Evolutionary conservation across 192 early-diverging fungal species (phyloP).

Genomic region (Coemansia sp.): DNA sequence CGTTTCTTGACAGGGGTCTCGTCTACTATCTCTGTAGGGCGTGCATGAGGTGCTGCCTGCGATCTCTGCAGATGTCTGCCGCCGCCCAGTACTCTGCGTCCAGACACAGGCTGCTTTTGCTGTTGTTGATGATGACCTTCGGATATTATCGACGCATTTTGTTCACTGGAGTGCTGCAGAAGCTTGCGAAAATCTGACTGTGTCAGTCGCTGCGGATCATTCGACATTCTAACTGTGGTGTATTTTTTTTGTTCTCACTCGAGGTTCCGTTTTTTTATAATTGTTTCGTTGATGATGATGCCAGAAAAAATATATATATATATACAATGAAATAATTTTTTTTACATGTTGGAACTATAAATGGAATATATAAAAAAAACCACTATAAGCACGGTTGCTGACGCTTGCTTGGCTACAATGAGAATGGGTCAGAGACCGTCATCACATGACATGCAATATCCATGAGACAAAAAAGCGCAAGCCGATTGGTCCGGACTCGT

Average conservation of each 20-base stretch:
- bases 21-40: neutral
- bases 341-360: too few species aligned
- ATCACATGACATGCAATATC: too few species aligned
- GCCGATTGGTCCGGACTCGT: too few species aligned
- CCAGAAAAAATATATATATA: too few species aligned
- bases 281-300: too few species aligned
- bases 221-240: neutral
- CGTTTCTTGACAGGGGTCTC: neutral
- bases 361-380: too few species aligned
- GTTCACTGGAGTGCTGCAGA: constrained; percentile 1
- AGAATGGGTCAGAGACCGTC: too few species aligned
- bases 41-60: constrained; percentile 4
- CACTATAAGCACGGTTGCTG: too few species aligned
- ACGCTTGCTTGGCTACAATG: too few species aligned
- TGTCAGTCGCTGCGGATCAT: neutral
- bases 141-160: neutral
- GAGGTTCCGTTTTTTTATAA: neutral
- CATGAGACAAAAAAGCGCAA: too few species aligned
- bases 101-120: neutral
- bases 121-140: neutral
- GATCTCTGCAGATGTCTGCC: constrained; percentile 8
- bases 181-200: constrained; percentile 33
- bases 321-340: too few species aligned
- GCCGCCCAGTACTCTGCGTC: neutral
- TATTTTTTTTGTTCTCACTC: neutral